These are phyloP conservation scores for Bacidia gigantensis DNA, from an alignment of 495 filamentous ascomycete genomes.

Conservation along the genomic window DNA sequence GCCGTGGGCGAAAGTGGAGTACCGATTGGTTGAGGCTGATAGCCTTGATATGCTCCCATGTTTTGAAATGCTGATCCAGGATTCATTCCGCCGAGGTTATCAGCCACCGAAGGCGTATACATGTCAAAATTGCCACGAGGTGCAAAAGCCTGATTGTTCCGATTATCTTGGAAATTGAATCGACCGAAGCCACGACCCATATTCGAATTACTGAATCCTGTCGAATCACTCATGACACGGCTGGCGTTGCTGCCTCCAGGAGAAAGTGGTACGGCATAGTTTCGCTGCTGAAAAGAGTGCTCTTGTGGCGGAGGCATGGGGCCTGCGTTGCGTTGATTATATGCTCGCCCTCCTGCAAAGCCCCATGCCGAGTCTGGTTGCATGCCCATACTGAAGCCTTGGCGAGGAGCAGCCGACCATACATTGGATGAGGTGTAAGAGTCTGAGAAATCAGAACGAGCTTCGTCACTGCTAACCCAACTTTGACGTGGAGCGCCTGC, in stretches of 20 bases:
- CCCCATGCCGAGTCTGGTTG: slow-evolving; percentile 21
- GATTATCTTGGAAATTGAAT: slow-evolving; percentile 25
- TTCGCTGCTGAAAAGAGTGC: slow-evolving; percentile 23
- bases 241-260: slow-evolving; percentile 21
- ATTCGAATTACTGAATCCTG: slow-evolving; percentile 20
- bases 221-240: slow-evolving; percentile 21
- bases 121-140: slow-evolving; percentile 16
- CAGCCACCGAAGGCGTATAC: slow-evolving; percentile 8
- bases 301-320: slow-evolving; percentile 18
- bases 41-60: slow-evolving; percentile 42
- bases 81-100: slow-evolving; percentile 24
- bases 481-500: slow-evolving; percentile 2
- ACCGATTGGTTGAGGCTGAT: slow-evolving; percentile 58
- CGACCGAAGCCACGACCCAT: slow-evolving; percentile 29
- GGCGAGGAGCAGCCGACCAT: slow-evolving; percentile 5
- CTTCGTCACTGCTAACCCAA: slow-evolving; percentile 37
- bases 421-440: not conserved
- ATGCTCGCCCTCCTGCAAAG: slow-evolving; percentile 12
- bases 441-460: slow-evolving; percentile 49
- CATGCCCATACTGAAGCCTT: slow-evolving; percentile 16
- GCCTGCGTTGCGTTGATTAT: slow-evolving; percentile 10
- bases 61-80: slow-evolving; percentile 29
- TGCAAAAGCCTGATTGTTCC: slow-evolving; percentile 23
- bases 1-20: slow-evolving; percentile 77
- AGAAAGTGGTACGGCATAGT: slow-evolving; percentile 29